These are phyloP conservation scores for Fusarium sp. DNA, from an alignment of 2,329 filamentous ascomycete genomes.

Conservation along the genomic window DNA sequence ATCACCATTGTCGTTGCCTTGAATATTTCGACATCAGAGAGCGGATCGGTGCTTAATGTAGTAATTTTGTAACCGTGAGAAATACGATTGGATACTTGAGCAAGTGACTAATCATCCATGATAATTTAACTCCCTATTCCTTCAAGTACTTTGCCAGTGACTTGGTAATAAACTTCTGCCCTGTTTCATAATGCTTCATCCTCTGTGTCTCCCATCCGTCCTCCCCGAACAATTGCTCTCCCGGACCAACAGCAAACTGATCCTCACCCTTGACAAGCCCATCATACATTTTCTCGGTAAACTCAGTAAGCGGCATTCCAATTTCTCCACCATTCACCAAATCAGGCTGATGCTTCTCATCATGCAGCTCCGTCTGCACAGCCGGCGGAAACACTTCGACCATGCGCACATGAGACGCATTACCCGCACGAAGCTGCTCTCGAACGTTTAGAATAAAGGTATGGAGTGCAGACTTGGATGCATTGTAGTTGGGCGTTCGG, in stretches of 20 bases:
- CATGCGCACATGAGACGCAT: slow-evolving; percentile 24
- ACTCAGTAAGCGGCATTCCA: slow-evolving; percentile 54
- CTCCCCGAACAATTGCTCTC: slow-evolving; percentile 37
- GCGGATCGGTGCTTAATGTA: not conserved
- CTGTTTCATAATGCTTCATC: slow-evolving; percentile 29
- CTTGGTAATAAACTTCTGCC: slow-evolving; percentile 8
- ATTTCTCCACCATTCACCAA: slow-evolving; percentile 44
- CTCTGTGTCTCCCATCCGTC: slow-evolving; percentile 40
- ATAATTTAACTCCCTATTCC: not conserved
- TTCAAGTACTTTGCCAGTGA: slow-evolving; percentile 25
- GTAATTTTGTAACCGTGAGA: not conserved
- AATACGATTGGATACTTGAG: too few species aligned
- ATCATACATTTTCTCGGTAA: slow-evolving; percentile 52
- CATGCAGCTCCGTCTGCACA: slow-evolving; percentile 45
- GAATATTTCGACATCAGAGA: too few species aligned
- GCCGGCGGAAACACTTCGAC: slow-evolving; percentile 47
- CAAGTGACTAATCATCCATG: accelerated
- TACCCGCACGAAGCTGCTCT: slow-evolving; percentile 33
- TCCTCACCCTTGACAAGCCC: slow-evolving; percentile 37
- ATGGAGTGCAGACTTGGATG: slow-evolving; percentile 44
- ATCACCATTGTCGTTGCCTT: too few species aligned
- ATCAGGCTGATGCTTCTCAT: slow-evolving; percentile 43
- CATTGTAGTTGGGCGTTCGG: slow-evolving; percentile 45
- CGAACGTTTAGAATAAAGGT: slow-evolving; percentile 41
- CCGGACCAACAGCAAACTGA: slow-evolving; percentile 40